Base-by-base conservation (phyloP, 2,329 filamentous ascomycete genomes). In the Claviceps pusilla region DNA sequence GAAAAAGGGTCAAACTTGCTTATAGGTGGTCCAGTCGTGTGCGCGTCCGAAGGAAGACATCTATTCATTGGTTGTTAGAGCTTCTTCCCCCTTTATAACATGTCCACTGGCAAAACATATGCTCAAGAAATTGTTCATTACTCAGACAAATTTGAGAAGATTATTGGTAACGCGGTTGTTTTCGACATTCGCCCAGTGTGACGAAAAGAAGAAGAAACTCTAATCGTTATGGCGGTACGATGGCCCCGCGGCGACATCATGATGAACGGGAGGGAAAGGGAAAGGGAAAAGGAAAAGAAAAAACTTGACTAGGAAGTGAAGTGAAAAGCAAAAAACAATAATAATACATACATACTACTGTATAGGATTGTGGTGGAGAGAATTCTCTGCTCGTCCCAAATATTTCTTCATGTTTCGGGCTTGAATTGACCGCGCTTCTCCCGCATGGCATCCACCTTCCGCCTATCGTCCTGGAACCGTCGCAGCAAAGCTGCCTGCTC, bases 381-480 rank as follows among this genome's bases (percentile, higher is more conserved):
- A 41, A n/a, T 41, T 50, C 16, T 29, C 37, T 46, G 9, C 31
- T 14, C 12, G 14, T 24, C 31, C 11, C 10, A 5, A 16, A 16
- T 31, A 2, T 16, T n/a, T 6, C 7, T 47, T 71, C 65, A 73
- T 41, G 68, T 68, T 59, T 78, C 75, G 16, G 75, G 75, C 65
- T 73, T 75, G 64, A 85, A 79, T 65, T 76, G 82, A 29, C 81
- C 79, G 63, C 79, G 78, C 69, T 79, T 77, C 68, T 78, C 78
- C 69, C 80, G 81, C 81, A 90, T 84, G 55, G 81, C 80, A 63
- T 79, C 74, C 49, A 93, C 80, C 69, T 80, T 85, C 71, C 73
- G 80, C 71, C 76, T 79, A 70, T 91, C 87, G 66, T 86, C 80
- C 66, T 89, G 83, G 69, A 93, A 93, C 59, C 78, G 77, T 69